Conservation (phyloP, 2,329 filamentous ascomycete species). For the Fusarium sp. region DNA sequence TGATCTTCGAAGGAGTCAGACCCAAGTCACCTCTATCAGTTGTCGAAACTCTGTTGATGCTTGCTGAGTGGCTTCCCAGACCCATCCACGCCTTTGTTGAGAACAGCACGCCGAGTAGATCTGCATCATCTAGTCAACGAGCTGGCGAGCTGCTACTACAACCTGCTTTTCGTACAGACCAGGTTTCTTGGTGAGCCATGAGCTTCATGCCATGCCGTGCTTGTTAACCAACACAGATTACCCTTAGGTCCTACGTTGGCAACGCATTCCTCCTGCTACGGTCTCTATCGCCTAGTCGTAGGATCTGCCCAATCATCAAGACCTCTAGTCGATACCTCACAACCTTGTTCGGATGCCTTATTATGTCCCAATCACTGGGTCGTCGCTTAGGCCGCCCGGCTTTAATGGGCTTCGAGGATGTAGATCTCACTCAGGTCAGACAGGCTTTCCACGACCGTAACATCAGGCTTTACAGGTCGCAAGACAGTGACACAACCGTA, state of each 20-base stretch:
- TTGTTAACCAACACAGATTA: rapidly evolving
- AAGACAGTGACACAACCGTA: too few relatives aligned
- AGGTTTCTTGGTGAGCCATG: slow-evolving; percentile 4
- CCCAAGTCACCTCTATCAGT: slow-evolving; percentile 4
- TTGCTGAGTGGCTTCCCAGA: slow-evolving; percentile 10
- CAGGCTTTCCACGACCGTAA: slow-evolving; percentile 11
- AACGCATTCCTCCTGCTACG: slow-evolving; percentile 16
- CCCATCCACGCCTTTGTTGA: slow-evolving; percentile 12
- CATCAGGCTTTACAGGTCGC: background rate
- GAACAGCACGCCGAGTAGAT: background rate
- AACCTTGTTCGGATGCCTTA: background rate
- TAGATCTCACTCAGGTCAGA: slow-evolving; percentile 3
- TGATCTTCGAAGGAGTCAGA: slow-evolving; percentile 9
- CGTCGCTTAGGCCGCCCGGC: slow-evolving; percentile 6
- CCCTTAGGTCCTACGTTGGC: slow-evolving; percentile 11
- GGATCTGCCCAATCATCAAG: background rate
- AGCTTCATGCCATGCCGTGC: background rate
- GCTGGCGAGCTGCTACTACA: background rate
- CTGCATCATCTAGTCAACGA: background rate
- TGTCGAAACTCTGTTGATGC: slow-evolving; percentile 11
- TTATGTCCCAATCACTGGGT: slow-evolving; percentile 15
- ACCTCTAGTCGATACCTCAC: background rate
- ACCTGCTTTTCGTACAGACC: slow-evolving; percentile 15
- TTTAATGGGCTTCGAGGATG: slow-evolving; percentile 8
- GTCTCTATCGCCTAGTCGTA: background rate